Conservation (phyloP, 768 basidiomycete genomes). For the Hypholoma sublateritium region DNA sequence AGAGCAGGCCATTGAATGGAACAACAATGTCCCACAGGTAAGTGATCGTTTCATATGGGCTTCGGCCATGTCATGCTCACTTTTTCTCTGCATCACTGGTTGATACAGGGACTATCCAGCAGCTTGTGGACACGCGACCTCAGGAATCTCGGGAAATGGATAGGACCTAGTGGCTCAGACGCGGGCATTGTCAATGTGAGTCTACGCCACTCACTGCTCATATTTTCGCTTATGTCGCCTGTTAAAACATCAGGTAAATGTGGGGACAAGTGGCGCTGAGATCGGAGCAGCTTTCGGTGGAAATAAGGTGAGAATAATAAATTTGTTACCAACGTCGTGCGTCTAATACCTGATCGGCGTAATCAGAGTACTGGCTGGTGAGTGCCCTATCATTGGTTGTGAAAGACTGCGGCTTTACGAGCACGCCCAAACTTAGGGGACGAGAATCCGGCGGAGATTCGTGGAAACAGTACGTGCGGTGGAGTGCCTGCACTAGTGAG, state of each 20-base stretch:
- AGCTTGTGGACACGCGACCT: slow-evolving; percentile 89
- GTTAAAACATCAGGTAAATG: slow-evolving; percentile 44
- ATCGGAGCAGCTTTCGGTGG: slow-evolving; percentile 89
- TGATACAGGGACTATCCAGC: slow-evolving; percentile 74
- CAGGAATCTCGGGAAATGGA: slow-evolving; percentile 85
- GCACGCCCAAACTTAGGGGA: slow-evolving; percentile 56
- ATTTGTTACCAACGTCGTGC: background rate
- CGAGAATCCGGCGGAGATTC: slow-evolving; percentile 96
- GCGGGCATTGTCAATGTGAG: slow-evolving; percentile 90
- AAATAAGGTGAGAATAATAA: slow-evolving; percentile 65
- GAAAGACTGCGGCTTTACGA: slow-evolving; percentile 16
- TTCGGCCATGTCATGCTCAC: slow-evolving; percentile 8
- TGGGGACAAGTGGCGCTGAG: slow-evolving; percentile 60
- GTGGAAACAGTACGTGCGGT: slow-evolving; percentile 97
- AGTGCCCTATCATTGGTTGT: slow-evolving; percentile 24
- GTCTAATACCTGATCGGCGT: background rate
- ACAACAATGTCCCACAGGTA: slow-evolving; percentile 85
- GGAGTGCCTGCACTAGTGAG: slow-evolving; percentile 82
- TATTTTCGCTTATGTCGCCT: slow-evolving; percentile 15
- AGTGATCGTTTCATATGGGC: slow-evolving; percentile 12
- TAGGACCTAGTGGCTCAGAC: slow-evolving; percentile 87
- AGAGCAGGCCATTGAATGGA: slow-evolving; percentile 85
- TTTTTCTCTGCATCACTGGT: slow-evolving; percentile 3
- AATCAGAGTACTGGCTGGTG: slow-evolving; percentile 80
- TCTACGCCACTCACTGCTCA: slow-evolving; percentile 7